Evolutionary conservation across 176 grass and related monocot genomes (phyloP).

Genomic region (Aegilops sharonensis): DNA sequence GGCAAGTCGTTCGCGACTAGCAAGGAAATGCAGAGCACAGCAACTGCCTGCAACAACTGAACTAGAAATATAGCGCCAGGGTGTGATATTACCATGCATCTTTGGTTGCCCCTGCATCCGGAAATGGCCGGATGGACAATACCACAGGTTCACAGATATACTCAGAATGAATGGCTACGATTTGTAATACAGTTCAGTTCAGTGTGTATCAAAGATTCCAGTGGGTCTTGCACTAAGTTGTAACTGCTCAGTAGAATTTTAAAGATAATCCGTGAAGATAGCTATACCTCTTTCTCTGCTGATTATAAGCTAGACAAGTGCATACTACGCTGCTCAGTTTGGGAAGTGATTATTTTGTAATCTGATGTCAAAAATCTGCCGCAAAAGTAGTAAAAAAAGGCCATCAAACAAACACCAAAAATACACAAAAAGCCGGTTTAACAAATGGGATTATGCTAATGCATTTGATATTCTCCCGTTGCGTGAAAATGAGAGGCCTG

Average conservation of each 20-base stretch:
- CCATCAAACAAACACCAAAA: neutral
- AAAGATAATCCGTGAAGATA: neutral
- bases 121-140: neutral
- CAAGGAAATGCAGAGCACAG: constrained; percentile 47
- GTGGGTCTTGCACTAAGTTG: neutral
- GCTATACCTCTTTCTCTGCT: neutral
- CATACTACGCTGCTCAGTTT: neutral
- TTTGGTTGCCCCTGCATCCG: neutral
- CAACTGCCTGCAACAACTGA: constrained; percentile 67
- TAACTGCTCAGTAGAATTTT: constrained; percentile 28
- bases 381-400: neutral
- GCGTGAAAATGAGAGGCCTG: too few species aligned
- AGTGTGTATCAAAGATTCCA: constrained; percentile 13
- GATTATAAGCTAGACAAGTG: neutral
- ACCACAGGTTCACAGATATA: constrained; percentile 19
- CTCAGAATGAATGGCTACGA: neutral
- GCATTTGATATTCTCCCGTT: too few species aligned
- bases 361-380: neutral
- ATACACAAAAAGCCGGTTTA: neutral
- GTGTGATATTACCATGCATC: neutral
- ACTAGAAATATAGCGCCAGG: neutral
- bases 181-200: constrained; percentile 11
- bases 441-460: neutral
- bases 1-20: constrained; percentile 88
- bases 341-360: neutral